Conservation (phyloP, 371 early-diverging fungal species). For the Mucor circinelloides region DNA sequence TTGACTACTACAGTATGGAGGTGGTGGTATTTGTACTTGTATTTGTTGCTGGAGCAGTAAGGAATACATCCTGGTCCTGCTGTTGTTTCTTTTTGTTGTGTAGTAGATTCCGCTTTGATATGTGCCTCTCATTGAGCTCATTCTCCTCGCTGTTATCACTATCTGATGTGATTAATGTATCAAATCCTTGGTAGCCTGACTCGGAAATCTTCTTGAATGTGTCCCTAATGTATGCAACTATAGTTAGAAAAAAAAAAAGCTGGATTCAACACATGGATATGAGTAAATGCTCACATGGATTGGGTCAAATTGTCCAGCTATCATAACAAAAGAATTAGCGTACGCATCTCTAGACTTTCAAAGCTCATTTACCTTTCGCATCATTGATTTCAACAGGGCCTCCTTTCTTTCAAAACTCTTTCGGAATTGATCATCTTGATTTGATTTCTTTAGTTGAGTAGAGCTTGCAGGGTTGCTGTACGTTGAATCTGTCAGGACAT, state of each 20-base stretch:
- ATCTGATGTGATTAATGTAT: conserved; percentile 1
- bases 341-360: background rate
- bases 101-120: background rate
- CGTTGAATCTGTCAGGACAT: no score
- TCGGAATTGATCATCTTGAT: background rate
- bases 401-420: conserved; percentile 24
- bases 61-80: background rate
- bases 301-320: conserved; percentile 27
- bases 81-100: background rate
- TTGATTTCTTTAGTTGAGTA: background rate
- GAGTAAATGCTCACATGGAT: conserved; percentile 19
- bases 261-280: background rate
- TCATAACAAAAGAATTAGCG: background rate
- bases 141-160: background rate
- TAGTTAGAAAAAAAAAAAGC: no score
- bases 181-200: background rate
- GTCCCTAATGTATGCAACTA: conserved; percentile 13
- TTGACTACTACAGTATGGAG: background rate
- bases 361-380: conserved; percentile 15
- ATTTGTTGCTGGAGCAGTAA: background rate
- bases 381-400: conserved; percentile 20
- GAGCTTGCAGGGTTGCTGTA: background rate
- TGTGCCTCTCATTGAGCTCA: background rate
- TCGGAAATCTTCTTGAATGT: conserved; percentile 13
- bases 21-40: background rate